Percentiles rank a stretch among this genome's conserved stretches.
Evolutionary conservation across 2,329 filamentous ascomycete species (phyloP).

Genomic region (Colletotrichum salicis): DNA sequence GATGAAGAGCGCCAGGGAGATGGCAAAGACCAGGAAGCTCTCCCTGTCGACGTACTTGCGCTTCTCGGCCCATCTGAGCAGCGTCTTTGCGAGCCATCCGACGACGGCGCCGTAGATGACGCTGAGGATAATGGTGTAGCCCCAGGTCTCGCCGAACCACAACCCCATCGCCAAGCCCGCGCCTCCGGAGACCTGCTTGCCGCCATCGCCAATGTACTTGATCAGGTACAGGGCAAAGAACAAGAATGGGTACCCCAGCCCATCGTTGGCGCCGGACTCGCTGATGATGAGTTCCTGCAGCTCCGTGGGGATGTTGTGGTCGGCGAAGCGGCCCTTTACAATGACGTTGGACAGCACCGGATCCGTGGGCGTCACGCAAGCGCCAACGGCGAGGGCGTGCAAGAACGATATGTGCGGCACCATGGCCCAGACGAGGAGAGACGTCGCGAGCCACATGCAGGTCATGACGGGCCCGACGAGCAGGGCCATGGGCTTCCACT

Average conservation of each 20-base stretch:
- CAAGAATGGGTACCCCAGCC: conserved; percentile 87
- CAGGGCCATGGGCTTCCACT: conserved; percentile 81
- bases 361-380: conserved; percentile 93
- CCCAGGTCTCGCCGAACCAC: conserved; percentile 89
- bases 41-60: conserved; percentile 85
- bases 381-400: conserved; percentile 81
- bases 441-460: conserved; percentile 87
- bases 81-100: conserved; percentile 83
- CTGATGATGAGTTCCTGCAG: conserved; percentile 84
- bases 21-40: conserved; percentile 87
- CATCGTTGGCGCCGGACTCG: conserved; percentile 90
- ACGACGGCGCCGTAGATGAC: conserved; percentile 80
- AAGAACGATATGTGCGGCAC: conserved; percentile 78
- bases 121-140: conserved; percentile 83
- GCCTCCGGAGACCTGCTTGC: conserved; percentile 65
- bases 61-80: conserved; percentile 86
- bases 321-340: conserved; percentile 92
- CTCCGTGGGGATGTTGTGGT: conserved; percentile 85
- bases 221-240: conserved; percentile 87
- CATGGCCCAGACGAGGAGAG: conserved; percentile 80
- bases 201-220: conserved; percentile 74
- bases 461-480: conserved; percentile 88
- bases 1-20: conserved; percentile 87
- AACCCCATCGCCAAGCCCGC: conserved; percentile 75
- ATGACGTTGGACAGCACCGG: conserved; percentile 89